These are phyloP conservation scores for Hemisphaericaspora subhashii DNA, from an alignment of 1,139 yeast species.

Conservation along the genomic window DNA sequence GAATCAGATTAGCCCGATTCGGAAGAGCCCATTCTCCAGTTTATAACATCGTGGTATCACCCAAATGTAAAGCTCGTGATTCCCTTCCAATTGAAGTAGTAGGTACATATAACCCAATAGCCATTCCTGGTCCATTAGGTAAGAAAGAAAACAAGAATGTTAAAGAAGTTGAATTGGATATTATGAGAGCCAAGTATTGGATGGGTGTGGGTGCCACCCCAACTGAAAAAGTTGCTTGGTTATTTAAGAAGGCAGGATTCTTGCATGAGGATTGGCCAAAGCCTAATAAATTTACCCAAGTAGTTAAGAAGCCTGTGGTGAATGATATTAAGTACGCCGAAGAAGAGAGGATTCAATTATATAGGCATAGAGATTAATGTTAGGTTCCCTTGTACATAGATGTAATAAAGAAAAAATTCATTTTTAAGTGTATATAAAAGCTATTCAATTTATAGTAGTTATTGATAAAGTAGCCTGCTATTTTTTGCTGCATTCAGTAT, in stretches of 20 bases:
- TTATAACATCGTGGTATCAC: conserved; percentile 89
- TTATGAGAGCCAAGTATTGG: conserved; percentile 95
- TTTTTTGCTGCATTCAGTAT: too few relatives aligned
- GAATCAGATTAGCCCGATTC: conserved; percentile 84
- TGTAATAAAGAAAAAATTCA: too few relatives aligned
- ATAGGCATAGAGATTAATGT: conserved; percentile 38
- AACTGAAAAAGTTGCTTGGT: conserved; percentile 72
- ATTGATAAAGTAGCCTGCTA: too few relatives aligned
- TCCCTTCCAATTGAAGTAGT: conserved; percentile 90
- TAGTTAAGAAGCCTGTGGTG: conserved; percentile 30
- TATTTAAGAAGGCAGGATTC: conserved; percentile 77
- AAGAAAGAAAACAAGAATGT: conserved; percentile 19
- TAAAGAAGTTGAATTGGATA: conserved; percentile 81
- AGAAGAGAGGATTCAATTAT: conserved; percentile 36
- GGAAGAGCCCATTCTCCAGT: conserved; percentile 88
- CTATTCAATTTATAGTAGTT: too few relatives aligned
- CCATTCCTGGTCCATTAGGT: conserved; percentile 60
- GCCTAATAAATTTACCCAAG: conserved; percentile 40
- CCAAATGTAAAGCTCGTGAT: conserved; percentile 71
- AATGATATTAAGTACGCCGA: conserved; percentile 25
- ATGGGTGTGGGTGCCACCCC: conserved; percentile 98
- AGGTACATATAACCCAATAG: conserved; percentile 89
- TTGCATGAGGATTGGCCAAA: conserved; percentile 75
- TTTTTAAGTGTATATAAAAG: too few relatives aligned
- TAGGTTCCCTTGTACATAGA: too few relatives aligned